Evolutionary conservation across 768 basidiomycete genomes (phyloP), one percentile per base, ranked within the genome.

Genomic region (Boletus rubropictus): DNA sequence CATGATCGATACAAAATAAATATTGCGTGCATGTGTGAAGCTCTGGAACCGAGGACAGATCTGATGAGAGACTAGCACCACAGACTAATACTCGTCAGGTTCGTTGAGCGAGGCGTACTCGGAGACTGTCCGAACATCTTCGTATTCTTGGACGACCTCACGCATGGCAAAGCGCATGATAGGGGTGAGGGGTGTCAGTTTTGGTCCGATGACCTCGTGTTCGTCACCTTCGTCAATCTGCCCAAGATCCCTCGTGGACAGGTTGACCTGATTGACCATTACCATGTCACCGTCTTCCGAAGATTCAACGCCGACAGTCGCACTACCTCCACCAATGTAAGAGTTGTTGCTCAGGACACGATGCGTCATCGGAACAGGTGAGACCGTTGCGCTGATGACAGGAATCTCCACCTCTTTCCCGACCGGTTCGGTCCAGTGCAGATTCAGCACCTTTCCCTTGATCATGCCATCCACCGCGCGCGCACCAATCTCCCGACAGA

Each of bases 391-490:
- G 7, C 61, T 59, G 46, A 62, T 64, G 9, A 60, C 49, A 10
- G 56, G 59, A 18, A 56, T 51, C 27, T 69, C 59, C 43, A 64
- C 69, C 59, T 85, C 84, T 54, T 68, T 73, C 39, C 81, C 79
- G 21, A 86, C 73, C 1, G 80, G 70, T 52, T 86, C 84, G 41
- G 83, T 86, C 86, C 86, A 89, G 42, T 86, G 72, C 53, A 89
- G 61, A 60, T 88, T 85, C 44, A 89, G 64, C 41, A 91, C 79
- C 43, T 82, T 75, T 1, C 82, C 86, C 50, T 82, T 81, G 39
- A 92, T 78, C 86, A 91, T 86, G 22, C 85, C 88, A 59, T 91
- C 89, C 7, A 91, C 86, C 5, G 86, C 85, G 8, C 80, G 74
- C 38, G 86, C 86, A 3, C 89, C 89, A n/a, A 91, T 68, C 63